Conservation (phyloP, 140 eudicot genomes). For the Ambrosia hybrid region DNA sequence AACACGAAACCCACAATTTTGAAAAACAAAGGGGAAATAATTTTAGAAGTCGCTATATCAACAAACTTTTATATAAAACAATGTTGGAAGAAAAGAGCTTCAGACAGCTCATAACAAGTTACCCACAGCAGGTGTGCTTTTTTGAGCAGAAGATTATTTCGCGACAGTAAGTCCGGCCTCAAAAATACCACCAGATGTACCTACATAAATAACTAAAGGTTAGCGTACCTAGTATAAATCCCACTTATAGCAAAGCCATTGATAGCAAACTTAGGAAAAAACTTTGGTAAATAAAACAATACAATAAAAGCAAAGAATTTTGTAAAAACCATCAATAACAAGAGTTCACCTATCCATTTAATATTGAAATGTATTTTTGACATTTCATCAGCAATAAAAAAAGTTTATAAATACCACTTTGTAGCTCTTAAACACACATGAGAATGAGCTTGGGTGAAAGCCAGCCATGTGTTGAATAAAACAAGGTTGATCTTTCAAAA, state of each 20-base stretch:
- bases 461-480: background rate
- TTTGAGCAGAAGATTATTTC: slow-evolving; percentile 27
- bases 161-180: slow-evolving; percentile 18
- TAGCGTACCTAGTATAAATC: too few relatives aligned
- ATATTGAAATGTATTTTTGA: background rate
- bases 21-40: background rate
- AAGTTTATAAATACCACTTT: background rate
- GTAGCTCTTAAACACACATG: too few relatives aligned
- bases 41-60: too few relatives aligned
- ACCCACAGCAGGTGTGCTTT: slow-evolving; percentile 15
- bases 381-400: background rate
- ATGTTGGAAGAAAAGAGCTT: slow-evolving; percentile 20
- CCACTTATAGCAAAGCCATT: too few relatives aligned
- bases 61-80: background rate
- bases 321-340: background rate
- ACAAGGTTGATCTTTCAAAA: background rate
- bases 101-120: slow-evolving; percentile 15
- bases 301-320: background rate
- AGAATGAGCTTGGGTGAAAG: background rate
- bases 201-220: slow-evolving; percentile 22
- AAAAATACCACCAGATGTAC: slow-evolving; percentile 8
- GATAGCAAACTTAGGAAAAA: too few relatives aligned
- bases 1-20: background rate
- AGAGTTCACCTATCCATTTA: background rate
- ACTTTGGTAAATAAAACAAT: background rate